Evolutionary conservation across 306 rosid genomes (phyloP).

Genomic region (Cyclanthera cordifolia): DNA sequence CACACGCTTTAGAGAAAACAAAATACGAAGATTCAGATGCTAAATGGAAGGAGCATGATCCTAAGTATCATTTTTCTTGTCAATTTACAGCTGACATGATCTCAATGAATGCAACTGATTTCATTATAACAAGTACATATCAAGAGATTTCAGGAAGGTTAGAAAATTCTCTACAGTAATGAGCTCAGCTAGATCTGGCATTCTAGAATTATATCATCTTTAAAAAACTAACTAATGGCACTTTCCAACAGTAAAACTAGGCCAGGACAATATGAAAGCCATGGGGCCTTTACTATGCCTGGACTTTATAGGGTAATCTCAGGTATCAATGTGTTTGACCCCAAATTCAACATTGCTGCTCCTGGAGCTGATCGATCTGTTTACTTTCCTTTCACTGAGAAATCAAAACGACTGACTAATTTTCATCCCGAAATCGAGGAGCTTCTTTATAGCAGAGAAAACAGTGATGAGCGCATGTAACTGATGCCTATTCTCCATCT

Average conservation of each 20-base stretch:
- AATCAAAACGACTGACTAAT: constrained; percentile 18
- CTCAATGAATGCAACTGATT: constrained; percentile 71
- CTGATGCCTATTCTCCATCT: background rate
- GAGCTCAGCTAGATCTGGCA: constrained; percentile 7
- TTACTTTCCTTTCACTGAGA: constrained; percentile 55
- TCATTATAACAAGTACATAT: constrained; percentile 75
- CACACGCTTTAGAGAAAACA: constrained; percentile 87
- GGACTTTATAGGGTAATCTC: constrained; percentile 64
- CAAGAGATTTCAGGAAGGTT: constrained; percentile 94
- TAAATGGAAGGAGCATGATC: constrained; percentile 66
- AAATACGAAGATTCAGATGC: constrained; percentile 87
- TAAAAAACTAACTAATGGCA: background rate
- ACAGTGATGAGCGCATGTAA: constrained; percentile 32
- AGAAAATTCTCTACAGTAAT: background rate
- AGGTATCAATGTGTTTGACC: constrained; percentile 74
- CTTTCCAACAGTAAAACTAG: constrained; percentile 40
- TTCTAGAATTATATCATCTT: background rate
- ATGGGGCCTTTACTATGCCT: constrained; percentile 79
- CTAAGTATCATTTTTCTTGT: constrained; percentile 80
- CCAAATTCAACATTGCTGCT: constrained; percentile 88
- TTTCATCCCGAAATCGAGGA: constrained; percentile 27
- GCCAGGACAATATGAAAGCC: constrained; percentile 84
- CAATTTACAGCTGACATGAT: constrained; percentile 71
- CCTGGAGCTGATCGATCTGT: constrained; percentile 92
- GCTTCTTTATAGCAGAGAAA: constrained; percentile 25